phyloP scores from a whole-genome alignment of 2,329 filamentous ascomycete genomes.

The Trichoderma semiorbis region DNA sequence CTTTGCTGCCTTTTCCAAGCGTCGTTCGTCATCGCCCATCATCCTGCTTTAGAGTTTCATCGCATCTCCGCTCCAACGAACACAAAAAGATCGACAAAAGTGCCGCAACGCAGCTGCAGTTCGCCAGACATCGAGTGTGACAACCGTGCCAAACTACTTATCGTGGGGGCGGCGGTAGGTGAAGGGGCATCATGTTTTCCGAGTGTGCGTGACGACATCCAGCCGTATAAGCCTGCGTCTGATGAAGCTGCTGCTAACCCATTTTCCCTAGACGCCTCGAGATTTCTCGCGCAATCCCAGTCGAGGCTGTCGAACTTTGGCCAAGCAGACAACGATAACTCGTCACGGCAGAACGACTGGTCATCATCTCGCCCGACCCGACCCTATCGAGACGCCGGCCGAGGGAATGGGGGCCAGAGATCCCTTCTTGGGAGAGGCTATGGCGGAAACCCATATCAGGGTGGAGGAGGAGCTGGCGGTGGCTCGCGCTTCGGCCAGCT shows the following conservation, averaged over 20 bases:
- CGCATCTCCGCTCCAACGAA: conserved; percentile 9
- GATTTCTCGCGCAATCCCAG: conserved; percentile 94
- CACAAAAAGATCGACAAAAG: background rate
- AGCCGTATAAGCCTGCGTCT: background rate
- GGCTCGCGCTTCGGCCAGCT: conserved; percentile 68
- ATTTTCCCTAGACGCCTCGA: conserved; percentile 75
- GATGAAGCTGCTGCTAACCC: conserved; percentile 21
- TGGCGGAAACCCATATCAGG: conserved; percentile 76
- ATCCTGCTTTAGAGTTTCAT: conserved; percentile 4
- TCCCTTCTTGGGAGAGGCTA: conserved; percentile 45
- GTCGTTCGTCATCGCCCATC: conserved; percentile 15
- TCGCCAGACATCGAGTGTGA: conserved; percentile 2
- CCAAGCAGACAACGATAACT: conserved; percentile 50
- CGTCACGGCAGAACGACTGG: conserved; percentile 33
- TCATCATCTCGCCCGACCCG: conserved; percentile 35
- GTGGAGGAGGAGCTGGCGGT: conserved; percentile 43
- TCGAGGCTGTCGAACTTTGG: conserved; percentile 75
- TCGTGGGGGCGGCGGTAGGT: conserved; percentile 34
- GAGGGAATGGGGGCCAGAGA: conserved; percentile 33
- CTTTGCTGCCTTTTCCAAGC: conserved; percentile 6
- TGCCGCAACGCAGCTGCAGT: background rate
- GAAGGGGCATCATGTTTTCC: conserved; percentile 51
- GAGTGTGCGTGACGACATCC: conserved; percentile 66
- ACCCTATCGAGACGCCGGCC: conserved; percentile 31
- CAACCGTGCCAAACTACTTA: conserved; percentile 12